These are phyloP conservation scores for Cochliopodium minus DNA, from an alignment of 208 protist genomes.

Conservation along the genomic window DNA sequence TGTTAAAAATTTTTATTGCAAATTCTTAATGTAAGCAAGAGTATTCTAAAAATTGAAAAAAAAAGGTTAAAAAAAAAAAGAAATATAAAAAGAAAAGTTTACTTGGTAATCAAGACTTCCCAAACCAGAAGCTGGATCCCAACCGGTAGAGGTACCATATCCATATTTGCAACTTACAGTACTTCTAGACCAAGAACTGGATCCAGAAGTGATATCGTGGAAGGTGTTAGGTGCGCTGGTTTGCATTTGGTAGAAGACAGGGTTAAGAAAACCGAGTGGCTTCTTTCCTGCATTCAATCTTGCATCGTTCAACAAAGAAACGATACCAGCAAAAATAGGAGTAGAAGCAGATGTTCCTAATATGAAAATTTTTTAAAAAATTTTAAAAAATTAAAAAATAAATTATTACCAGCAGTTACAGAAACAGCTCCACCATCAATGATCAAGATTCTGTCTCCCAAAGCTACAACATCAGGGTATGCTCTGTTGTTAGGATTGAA, in stretches of 20 bases:
- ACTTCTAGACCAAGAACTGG: constrained; percentile 10
- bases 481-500: constrained; percentile 18
- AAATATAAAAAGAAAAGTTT: too few species aligned
- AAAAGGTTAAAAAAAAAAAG: too few species aligned
- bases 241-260: constrained; percentile 26
- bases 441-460: too few species aligned
- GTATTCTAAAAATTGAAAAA: too few species aligned
- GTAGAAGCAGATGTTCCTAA: constrained; percentile 25
- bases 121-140: constrained; percentile 29
- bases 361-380: neutral
- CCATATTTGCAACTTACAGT: constrained; percentile 10
- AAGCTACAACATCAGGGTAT: constrained; percentile 21
- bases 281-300: constrained; percentile 23
- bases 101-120: constrained; percentile 23
- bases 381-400: constrained; percentile 11
- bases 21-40: too few species aligned
- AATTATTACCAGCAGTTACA: too few species aligned
- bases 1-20: too few species aligned
- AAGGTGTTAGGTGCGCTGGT: constrained; percentile 8
- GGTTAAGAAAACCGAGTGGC: constrained; percentile 40
- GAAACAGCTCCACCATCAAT: too few species aligned
- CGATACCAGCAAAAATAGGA: constrained; percentile 25
- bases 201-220: constrained; percentile 31
- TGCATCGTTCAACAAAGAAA: constrained; percentile 29
- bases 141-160: constrained; percentile 21